phyloP scores from a whole-genome alignment of 345 rosid genomes.

The Syzygium oleosum region DNA sequence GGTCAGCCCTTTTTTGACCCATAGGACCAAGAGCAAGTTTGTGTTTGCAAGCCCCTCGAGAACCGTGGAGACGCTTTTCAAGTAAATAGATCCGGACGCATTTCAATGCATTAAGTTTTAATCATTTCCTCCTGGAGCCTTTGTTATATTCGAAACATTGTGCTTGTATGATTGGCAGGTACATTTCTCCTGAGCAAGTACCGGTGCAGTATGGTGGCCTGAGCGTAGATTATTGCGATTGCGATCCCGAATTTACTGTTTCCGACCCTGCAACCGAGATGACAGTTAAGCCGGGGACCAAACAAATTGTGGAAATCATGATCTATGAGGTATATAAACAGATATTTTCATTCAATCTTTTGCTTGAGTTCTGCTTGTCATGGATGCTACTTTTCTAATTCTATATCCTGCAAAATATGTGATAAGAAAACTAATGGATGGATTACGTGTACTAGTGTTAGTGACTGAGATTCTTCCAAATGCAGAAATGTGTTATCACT shows the following conservation, averaged over 20 bases:
- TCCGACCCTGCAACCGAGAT: slow-evolving; percentile 66
- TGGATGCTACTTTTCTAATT: background rate
- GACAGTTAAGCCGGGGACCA: slow-evolving; percentile 64
- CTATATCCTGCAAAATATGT: background rate
- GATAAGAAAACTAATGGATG: background rate
- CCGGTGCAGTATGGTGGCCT: slow-evolving; percentile 87
- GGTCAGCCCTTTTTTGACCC: slow-evolving; percentile 81
- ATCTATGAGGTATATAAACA: slow-evolving; percentile 57
- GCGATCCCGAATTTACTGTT: slow-evolving; percentile 64
- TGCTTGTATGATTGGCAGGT: slow-evolving; percentile 21
- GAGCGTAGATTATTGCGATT: slow-evolving; percentile 74
- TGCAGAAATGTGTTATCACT: slow-evolving; percentile 67
- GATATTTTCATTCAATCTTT: background rate
- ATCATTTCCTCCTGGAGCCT: background rate
- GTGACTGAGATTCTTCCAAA: background rate
- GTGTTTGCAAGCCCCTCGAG: slow-evolving; percentile 77
- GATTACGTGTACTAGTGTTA: background rate
- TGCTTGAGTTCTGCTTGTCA: background rate
- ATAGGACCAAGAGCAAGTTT: slow-evolving; percentile 92
- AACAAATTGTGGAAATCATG: slow-evolving; percentile 80
- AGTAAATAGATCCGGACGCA: slow-evolving; percentile 22
- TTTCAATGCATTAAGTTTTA: background rate
- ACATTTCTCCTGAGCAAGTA: slow-evolving; percentile 76
- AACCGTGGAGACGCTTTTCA: slow-evolving; percentile 77
- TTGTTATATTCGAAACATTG: background rate